Evolutionary conservation across 2,329 filamentous ascomycete genomes (phyloP), one percentile per base, ranked within the genome.

Genomic region (Arthroderma sp.): DNA sequence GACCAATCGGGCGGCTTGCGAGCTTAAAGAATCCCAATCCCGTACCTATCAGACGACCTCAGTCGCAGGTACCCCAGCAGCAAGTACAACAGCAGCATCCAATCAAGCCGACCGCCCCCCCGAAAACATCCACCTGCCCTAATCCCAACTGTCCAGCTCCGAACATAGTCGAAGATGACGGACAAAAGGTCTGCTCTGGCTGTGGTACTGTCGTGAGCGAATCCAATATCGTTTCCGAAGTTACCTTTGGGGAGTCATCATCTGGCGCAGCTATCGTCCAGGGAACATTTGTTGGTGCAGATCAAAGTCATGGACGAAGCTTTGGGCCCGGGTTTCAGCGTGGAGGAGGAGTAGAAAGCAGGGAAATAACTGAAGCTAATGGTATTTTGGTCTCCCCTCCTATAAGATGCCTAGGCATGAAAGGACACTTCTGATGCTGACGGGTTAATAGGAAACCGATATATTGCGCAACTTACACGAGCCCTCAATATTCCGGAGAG

Each of bases 201-300:
- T 96, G 91, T 63, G 89, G 87, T 73, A 81, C 78, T 48, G 78
- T 94, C 52, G 77, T 89, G 45, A 81, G 84, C 54, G 83, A 93
- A 58, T 81, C 79, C 59, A 87, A 93, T 57, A 94, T 96, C 50
- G 88, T 95, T 47, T 78, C 86, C 40, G 91, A 98, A 62, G 78
- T 96, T 50, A 81, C 81, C 22, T 98, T 96, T 58, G 87, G 87
- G 52, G 89, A 98, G 68, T 83, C 79, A 29, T 78, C 85, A 0
- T 80, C 78, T 31, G 91, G 91, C 56, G 86, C 85, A 40, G 88
- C 89, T 43, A 77, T 93, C 42, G 86, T 95, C 11, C 86, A 95
- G 61, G 91, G 91, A 61, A 88, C 81, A 50, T 93, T 82, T 58
- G 79, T 98, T 49, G 82, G 80, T 44, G 84, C 86, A 47, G 85